phyloP scores from a whole-genome alignment of 2,329 filamentous ascomycete genomes.

The Mariannaea sp. region DNA sequence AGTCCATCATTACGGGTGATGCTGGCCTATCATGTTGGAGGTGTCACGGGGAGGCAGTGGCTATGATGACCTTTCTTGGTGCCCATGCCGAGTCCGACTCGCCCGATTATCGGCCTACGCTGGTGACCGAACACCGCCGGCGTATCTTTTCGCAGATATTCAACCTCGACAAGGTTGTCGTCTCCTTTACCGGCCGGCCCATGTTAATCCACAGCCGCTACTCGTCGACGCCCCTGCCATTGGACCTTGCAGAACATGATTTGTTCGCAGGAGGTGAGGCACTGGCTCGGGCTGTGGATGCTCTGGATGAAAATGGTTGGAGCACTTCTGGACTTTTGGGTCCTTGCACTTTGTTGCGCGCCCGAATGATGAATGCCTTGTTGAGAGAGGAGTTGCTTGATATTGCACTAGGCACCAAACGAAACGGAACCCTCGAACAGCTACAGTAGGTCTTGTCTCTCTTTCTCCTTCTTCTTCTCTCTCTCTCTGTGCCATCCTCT shows the following conservation, averaged over 20 bases:
- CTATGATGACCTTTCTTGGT: conserved; percentile 45
- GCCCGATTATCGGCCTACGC: conserved; percentile 39
- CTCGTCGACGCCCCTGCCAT: conserved; percentile 6
- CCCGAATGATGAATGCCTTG: conserved; percentile 52
- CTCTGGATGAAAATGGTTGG: conserved; percentile 7
- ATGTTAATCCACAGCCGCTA: conserved; percentile 35
- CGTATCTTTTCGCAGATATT: conserved; percentile 43
- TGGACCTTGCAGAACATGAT: conserved; percentile 11
- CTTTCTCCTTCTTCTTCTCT: too few relatives aligned
- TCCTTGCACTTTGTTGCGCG: conserved; percentile 51
- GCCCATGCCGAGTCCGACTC: conserved; percentile 38
- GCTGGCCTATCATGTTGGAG: conserved; percentile 47
- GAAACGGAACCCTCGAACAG: conserved; percentile 21
- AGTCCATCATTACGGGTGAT: conserved; percentile 48
- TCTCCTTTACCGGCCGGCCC: conserved; percentile 50
- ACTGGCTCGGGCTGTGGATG: not conserved
- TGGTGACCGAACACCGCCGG: conserved; percentile 42
- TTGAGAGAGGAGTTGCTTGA: conserved; percentile 65
- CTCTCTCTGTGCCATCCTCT: too few relatives aligned
- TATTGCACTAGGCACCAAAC: conserved; percentile 51
- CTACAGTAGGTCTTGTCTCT: conserved; percentile 37
- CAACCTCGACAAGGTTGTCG: conserved; percentile 44
- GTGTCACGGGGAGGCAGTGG: conserved; percentile 44
- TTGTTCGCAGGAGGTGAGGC: not conserved
- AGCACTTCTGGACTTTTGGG: conserved; percentile 37